A percentile compares a stretch with the other conserved stretches of the same genome.
These are phyloP conservation scores for Pterocarpus santalinus DNA, from an alignment of 306 rosid genomes.

Conservation along the genomic window DNA sequence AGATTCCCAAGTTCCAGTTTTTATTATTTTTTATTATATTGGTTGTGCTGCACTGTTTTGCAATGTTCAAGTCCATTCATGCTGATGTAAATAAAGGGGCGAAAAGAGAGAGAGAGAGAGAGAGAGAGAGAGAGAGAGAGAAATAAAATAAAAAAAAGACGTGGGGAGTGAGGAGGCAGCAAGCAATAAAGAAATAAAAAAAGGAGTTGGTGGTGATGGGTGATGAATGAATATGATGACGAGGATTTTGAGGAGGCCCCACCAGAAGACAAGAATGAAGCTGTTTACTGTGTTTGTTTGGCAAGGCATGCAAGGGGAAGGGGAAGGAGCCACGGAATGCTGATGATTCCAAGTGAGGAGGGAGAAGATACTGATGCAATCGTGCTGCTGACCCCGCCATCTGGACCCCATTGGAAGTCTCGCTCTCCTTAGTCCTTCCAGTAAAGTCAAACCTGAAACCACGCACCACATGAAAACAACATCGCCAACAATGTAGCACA, in stretches of 20 bases:
- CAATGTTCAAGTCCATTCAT: neutral
- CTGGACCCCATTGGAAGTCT: conserved; percentile 39
- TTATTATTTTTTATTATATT: neutral
- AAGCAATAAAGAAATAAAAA: neutral
- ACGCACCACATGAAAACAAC: neutral
- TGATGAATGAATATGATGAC: neutral
- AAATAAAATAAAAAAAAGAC: neutral
- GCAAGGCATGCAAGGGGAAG: neutral
- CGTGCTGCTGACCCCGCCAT: conserved; percentile 4
- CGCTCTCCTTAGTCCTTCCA: conserved; percentile 7
- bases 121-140: neutral
- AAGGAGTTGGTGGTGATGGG: neutral
- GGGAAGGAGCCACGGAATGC: conserved; percentile 19
- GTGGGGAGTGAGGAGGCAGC: neutral
- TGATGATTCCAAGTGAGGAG: conserved; percentile 45
- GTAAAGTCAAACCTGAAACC: conserved; percentile 55
- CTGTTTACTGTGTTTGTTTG: neutral
- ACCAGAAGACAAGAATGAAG: conserved; percentile 29
- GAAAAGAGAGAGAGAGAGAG: neutral
- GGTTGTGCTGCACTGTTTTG: neutral
- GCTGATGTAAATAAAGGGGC: neutral
- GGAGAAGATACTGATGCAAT: conserved; percentile 53
- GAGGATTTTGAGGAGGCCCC: neutral
- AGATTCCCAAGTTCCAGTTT: conserved; percentile 56
- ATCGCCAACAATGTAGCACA: no score